A percentile compares a stretch with the other conserved stretches of the same genome.
These are phyloP conservation scores for Chrysosporium keratinophilum DNA, from an alignment of 2,329 filamentous ascomycete species.

Conservation along the genomic window DNA sequence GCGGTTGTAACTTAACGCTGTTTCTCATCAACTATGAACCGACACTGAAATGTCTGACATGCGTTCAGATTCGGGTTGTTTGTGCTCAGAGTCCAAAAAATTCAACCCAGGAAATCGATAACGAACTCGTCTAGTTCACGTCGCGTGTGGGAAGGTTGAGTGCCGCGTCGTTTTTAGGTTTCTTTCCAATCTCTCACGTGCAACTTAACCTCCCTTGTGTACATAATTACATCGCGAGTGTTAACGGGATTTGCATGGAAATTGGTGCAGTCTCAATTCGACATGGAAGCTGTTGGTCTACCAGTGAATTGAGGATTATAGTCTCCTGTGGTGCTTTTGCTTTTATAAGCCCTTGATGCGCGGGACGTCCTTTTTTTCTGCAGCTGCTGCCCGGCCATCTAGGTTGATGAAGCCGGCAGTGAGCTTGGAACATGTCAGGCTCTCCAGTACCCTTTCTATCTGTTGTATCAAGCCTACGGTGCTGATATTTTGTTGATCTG, in stretches of 20 bases:
- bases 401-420: slow-evolving; percentile 30
- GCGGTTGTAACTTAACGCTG: no score
- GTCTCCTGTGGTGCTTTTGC: not conserved
- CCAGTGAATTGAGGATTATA: not conserved
- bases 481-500: slow-evolving; percentile 11
- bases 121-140: no score
- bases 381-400: slow-evolving; percentile 23
- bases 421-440: slow-evolving; percentile 32
- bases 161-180: no score
- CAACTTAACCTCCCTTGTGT: no score
- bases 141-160: no score
- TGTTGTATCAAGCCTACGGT: not conserved
- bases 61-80: no score
- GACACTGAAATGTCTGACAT: no score
- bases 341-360: slow-evolving; percentile 22
- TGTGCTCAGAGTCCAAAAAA: no score
- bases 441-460: not conserved
- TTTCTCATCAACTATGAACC: no score
- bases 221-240: not conserved
- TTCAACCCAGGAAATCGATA: no score
- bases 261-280: not conserved
- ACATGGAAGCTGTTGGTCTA: not conserved
- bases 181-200: no score
- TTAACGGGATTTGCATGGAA: not conserved
- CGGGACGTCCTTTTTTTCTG: slow-evolving; percentile 22